Conservation (phyloP, 2,329 filamentous ascomycete species). For the Ophiostoma sp. region DNA sequence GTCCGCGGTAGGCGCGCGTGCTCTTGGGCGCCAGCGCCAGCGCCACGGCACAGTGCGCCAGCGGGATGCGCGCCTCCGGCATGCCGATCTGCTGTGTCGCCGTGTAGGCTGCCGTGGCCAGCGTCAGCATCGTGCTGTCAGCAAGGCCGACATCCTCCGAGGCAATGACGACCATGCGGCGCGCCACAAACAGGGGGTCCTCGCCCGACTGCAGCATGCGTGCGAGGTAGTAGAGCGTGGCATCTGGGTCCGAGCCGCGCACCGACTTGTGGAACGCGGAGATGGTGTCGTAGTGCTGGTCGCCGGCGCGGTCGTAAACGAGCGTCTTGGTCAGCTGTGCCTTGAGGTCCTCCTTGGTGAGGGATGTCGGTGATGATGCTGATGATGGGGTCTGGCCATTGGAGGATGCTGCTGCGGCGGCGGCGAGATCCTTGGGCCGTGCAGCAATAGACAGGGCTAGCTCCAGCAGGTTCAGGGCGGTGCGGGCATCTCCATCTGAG, state of each 20-base stretch:
- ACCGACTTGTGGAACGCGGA: constrained; percentile 96
- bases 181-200: constrained; percentile 85
- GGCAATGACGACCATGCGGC: constrained; percentile 89
- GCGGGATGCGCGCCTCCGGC: constrained; percentile 87
- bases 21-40: constrained; percentile 78
- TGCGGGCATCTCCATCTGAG: constrained; percentile 87
- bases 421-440: constrained; percentile 20
- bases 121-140: constrained; percentile 73
- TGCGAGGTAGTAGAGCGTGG: constrained; percentile 87
- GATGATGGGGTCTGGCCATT: background rate
- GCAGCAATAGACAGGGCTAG: constrained; percentile 72
- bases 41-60: constrained; percentile 81
- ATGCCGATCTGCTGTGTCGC: constrained; percentile 91
- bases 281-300: constrained; percentile 97
- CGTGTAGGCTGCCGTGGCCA: constrained; percentile 80
- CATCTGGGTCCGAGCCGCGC: constrained; percentile 79
- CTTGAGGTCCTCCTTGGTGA: constrained; percentile 74
- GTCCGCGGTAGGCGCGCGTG: constrained; percentile 74
- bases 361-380: constrained; percentile 38
- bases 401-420: background rate
- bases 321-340: constrained; percentile 80
- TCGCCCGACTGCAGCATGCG: constrained; percentile 95
- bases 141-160: constrained; percentile 91
- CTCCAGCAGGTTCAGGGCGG: constrained; percentile 86
- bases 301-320: constrained; percentile 89